Evolutionary conservation across 2,329 filamentous ascomycete genomes (phyloP).

Genomic region (Ophiocordyceps robertsii): DNA sequence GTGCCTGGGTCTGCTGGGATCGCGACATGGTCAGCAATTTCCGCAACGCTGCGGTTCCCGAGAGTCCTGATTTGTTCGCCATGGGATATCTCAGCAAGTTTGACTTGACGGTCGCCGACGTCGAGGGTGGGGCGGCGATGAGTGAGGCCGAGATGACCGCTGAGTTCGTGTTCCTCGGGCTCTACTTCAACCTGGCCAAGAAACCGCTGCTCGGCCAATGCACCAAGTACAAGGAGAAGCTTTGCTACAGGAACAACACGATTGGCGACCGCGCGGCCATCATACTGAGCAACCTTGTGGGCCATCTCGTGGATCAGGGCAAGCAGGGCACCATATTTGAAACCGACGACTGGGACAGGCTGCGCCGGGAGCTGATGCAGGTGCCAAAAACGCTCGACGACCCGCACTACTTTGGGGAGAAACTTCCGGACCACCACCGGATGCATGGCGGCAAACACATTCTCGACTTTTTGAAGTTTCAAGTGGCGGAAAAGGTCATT

Average conservation of each 20-base stretch:
- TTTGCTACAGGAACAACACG: constrained; percentile 44
- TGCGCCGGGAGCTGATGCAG: constrained; percentile 13
- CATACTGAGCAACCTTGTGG: constrained; percentile 36
- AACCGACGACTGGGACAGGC: constrained; percentile 22
- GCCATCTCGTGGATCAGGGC: constrained; percentile 41
- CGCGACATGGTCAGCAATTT: constrained; percentile 52
- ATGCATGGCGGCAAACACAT: constrained; percentile 29
- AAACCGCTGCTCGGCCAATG: constrained; percentile 44
- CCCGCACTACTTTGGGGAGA: constrained; percentile 28
- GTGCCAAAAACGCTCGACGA: constrained; percentile 12
- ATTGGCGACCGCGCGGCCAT: constrained; percentile 31
- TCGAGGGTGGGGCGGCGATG: constrained; percentile 15
- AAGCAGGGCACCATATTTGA: constrained; percentile 42
- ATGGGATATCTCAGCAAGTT: constrained; percentile 35
- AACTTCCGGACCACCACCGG: constrained; percentile 12
- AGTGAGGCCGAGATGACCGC: constrained; percentile 18
- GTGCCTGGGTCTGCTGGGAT: constrained; percentile 70
- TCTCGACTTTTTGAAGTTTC: constrained; percentile 49
- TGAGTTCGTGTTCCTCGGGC: constrained; percentile 36
- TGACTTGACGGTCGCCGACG: constrained; percentile 28
- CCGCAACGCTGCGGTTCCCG: constrained; percentile 32
- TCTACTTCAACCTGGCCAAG: constrained; percentile 42
- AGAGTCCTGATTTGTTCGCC: constrained; percentile 27
- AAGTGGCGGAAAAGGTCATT: constrained; percentile 30
- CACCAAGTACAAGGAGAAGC: constrained; percentile 49